Percentiles rank a stretch among this genome's conserved stretches.
phyloP scores from a whole-genome alignment of 2,329 filamentous ascomycete species.

The Scedosporium aurantiacum region DNA sequence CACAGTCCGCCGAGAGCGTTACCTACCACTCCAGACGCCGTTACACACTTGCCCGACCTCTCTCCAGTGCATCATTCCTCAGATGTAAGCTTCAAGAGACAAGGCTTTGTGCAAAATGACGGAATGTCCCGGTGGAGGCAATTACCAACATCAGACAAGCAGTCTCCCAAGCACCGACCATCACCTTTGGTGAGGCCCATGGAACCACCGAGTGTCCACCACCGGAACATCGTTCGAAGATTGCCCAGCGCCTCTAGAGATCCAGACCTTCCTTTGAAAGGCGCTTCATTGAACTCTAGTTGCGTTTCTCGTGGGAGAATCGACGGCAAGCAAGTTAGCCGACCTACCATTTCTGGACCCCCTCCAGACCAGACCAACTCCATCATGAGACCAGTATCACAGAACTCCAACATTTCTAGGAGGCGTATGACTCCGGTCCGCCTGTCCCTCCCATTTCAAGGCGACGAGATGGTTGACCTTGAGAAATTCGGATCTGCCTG shows the following conservation, averaged over 20 bases:
- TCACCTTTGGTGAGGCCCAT: not conserved
- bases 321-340: not conserved
- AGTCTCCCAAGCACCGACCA: not conserved
- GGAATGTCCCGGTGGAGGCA: not conserved
- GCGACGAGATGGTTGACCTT: constrained; percentile 5
- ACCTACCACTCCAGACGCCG: not conserved
- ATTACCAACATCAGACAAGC: not conserved
- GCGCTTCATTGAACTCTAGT: not conserved
- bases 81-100: not conserved
- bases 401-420: constrained; percentile 5
- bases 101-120: not conserved
- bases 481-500: constrained; percentile 6
- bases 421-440: not conserved
- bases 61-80: not conserved
- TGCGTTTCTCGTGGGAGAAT: not conserved
- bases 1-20: not conserved
- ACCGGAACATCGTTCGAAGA: not conserved
- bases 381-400: not conserved
- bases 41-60: not conserved
- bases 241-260: not conserved
- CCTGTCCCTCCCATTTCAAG: constrained; percentile 3
- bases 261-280: not conserved
- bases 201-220: not conserved
- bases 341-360: not conserved
- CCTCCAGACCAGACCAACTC: not conserved